These are phyloP conservation scores for Lactuca sativa DNA, from an alignment of 129 eudicot species.

Conservation along the genomic window DNA sequence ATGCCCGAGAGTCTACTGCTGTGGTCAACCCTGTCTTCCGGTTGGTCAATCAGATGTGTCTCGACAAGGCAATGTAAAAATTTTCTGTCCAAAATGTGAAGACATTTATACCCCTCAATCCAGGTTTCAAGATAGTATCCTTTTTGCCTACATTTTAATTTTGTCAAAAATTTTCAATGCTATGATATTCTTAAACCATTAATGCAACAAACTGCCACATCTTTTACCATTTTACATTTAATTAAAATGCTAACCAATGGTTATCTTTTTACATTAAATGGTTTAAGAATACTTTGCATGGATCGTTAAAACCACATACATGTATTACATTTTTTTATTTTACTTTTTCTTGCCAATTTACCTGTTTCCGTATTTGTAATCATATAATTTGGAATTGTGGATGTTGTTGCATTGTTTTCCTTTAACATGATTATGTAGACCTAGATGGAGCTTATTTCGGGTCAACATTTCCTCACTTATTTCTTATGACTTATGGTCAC, in stretches of 20 bases:
- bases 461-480: constrained; percentile 61
- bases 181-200: not conserved
- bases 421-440: constrained; percentile 40
- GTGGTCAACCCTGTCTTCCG: constrained; percentile 94
- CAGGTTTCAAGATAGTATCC: constrained; percentile 96
- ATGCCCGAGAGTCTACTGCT: constrained; percentile 90
- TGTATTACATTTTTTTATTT: too few relatives aligned
- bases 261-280: too few relatives aligned
- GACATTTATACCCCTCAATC: constrained; percentile 84
- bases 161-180: too few relatives aligned
- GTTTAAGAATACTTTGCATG: too few relatives aligned
- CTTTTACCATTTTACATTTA: too few relatives aligned
- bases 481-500: constrained; percentile 57
- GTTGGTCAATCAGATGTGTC: constrained; percentile 90
- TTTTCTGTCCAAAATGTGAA: constrained; percentile 86
- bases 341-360: not conserved
- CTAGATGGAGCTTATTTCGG: constrained; percentile 68
- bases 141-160: constrained; percentile 19
- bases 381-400: constrained; percentile 1
- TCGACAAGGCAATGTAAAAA: constrained; percentile 70
- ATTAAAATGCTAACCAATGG: too few relatives aligned
- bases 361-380: not conserved
- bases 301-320: too few relatives aligned
- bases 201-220: too few relatives aligned
- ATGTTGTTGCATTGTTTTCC: constrained; percentile 19